phyloP scores from a whole-genome alignment of 345 rosid genomes.

The Noccaea caerulescens region DNA sequence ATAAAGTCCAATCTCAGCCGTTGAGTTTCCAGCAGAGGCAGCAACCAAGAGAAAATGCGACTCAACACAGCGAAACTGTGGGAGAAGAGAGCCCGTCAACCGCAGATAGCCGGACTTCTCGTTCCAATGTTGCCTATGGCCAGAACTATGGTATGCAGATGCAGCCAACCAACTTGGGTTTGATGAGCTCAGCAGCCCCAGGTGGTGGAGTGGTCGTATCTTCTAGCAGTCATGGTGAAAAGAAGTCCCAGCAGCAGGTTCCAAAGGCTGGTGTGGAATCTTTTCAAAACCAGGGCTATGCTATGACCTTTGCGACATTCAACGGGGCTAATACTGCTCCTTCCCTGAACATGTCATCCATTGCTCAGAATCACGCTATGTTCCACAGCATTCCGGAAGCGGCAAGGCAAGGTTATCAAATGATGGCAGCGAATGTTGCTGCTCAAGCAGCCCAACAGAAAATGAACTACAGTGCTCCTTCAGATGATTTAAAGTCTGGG shows the following conservation, averaged over 20 bases:
- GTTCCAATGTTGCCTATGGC: slow-evolving; percentile 57
- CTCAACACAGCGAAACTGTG: slow-evolving; percentile 68
- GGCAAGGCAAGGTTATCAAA: slow-evolving; percentile 62
- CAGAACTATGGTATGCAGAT: slow-evolving; percentile 71
- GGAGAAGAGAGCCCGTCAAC: slow-evolving; percentile 86
- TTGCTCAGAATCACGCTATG: slow-evolving; percentile 74
- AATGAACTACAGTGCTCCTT: slow-evolving; percentile 60
- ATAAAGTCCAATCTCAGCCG: slow-evolving; percentile 63
- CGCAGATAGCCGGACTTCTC: slow-evolving; percentile 75
- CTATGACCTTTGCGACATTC: slow-evolving; percentile 82
- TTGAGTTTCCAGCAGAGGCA: slow-evolving; percentile 66
- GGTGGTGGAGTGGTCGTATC: slow-evolving; percentile 51
- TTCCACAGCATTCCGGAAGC: slow-evolving; percentile 78
- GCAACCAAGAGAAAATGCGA: slow-evolving; percentile 58
- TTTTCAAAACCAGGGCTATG: slow-evolving; percentile 70
- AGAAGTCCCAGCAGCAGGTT: slow-evolving; percentile 64
- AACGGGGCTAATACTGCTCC: slow-evolving; percentile 60
- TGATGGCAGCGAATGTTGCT: slow-evolving; percentile 54
- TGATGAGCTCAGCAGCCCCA: slow-evolving; percentile 62
- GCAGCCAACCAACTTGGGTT: slow-evolving; percentile 65
- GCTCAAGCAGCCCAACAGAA: slow-evolving; percentile 79
- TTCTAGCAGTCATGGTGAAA: slow-evolving; percentile 59
- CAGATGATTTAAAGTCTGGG: slow-evolving; percentile 73
- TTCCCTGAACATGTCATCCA: slow-evolving; percentile 70
- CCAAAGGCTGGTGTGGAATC: slow-evolving; percentile 69